Evolutionary conservation across 2,329 filamentous ascomycete species (phyloP), one percentile per base, ranked within the genome.

Genomic region (Colletotrichum destructivum): DNA sequence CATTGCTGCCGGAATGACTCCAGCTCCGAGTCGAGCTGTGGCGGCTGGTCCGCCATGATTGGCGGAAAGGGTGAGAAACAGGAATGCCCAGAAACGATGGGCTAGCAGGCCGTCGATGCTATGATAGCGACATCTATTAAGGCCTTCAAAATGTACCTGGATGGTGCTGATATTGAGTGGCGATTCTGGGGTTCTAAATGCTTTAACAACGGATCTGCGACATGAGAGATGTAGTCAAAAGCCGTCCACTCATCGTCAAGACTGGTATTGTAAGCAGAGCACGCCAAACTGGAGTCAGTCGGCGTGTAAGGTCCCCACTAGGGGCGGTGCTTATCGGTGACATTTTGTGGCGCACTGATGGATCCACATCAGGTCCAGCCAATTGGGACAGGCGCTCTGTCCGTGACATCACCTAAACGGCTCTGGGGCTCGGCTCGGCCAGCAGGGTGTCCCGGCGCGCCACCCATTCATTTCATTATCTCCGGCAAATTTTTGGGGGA

Each of bases 1-100:
- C 95, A 98, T 86, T 94, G 88, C 78, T 90, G 89, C 75, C 96
- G 92, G 83, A 98, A 98, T 56, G 89, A 91, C 81, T 97, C 94
- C 72, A 98, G 89, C 81, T 97, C 95, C 62, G 91, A 87, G 79
- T 90, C 87, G 59, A 87, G 81, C 67, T 85, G 82, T 31, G 69
- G 69, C 75, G 73, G 71, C 23, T 73, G 56, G n/a, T 63, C 60
- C 23, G 60, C 62, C 64, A 74, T 74, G 35, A 16, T 23, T 47
- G 47, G 8, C 35, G 35, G 35, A 38, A 11, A 9, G 35, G 9
- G 35, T 21, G 51, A 47, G 51, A 18, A 46, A 38, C 35, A 38
- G 42, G 1, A n/a, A 42, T 46, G 31, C 60, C 63, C 65, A 49
- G 31, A 23, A 46, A 42, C 23, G 31, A 26, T 21, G 59, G 61